These are phyloP conservation scores for Trichoderma koningiopsis DNA, from an alignment of 2,329 filamentous ascomycete species.

Conservation along the genomic window DNA sequence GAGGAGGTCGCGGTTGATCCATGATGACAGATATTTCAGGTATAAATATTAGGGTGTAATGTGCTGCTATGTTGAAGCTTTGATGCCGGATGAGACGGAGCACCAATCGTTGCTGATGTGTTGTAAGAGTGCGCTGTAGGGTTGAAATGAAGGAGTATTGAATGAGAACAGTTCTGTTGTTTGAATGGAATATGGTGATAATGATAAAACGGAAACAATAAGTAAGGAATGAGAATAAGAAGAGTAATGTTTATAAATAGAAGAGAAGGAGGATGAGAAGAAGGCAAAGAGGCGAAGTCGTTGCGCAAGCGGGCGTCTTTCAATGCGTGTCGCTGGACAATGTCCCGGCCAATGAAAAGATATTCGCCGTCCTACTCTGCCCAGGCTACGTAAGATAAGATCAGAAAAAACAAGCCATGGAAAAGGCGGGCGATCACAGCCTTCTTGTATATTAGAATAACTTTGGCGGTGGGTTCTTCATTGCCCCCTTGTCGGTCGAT, in stretches of 20 bases:
- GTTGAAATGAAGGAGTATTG: background rate
- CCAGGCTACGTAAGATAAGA: background rate
- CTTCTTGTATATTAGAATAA: background rate
- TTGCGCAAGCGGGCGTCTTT: constrained; percentile 4
- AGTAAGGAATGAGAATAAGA: background rate
- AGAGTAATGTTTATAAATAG: background rate
- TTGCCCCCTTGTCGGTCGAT: background rate
- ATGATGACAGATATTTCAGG: background rate
- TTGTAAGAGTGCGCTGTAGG: background rate
- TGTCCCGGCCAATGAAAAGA: background rate
- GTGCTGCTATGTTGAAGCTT: background rate
- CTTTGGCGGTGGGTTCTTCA: background rate
- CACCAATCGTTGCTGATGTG: background rate
- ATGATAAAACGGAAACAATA: background rate
- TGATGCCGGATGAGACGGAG: background rate
- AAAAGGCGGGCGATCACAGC: background rate
- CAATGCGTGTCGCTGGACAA: background rate
- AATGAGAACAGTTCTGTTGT: background rate
- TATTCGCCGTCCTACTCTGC: background rate
- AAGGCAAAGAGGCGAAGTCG: background rate
- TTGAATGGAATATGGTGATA: background rate
- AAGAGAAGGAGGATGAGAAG: background rate
- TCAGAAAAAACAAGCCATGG: background rate
- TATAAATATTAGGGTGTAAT: background rate
- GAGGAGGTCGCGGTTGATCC: background rate